Evolutionary conservation across 768 basidiomycete species (phyloP), one percentile per base, ranked within the genome.

Genomic region (Cystofilobasidium ferigula): DNA sequence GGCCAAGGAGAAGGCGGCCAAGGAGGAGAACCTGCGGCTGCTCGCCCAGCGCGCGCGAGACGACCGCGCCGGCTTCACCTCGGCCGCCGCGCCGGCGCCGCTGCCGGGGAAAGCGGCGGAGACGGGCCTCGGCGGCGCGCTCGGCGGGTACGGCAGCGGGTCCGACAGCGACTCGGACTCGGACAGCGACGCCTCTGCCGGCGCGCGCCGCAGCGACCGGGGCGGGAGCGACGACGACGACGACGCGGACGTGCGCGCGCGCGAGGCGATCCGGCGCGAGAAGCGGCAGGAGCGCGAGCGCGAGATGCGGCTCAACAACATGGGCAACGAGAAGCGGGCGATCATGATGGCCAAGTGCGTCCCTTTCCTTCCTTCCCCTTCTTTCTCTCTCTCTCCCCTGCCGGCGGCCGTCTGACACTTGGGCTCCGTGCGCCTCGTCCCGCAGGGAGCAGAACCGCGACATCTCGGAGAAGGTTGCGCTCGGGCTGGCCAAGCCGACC

Each of bases 241-340:
- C 63, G 88, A 90, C 72, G 88, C 90, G 59, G 86, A 89, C 14
- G 85, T 84, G 62, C 82, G 82, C 77, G 82, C 95, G 72, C 85
- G 95, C 57, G 95, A 97, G 74, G 78, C 85, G 71, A 92, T 95
- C 85, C 82, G 95, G 65, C 78, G 82, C 54, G 93, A 98, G 80
- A 91, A 97, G 80, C 82, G 88, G 72, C 82, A 86, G 69, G 92
- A 98, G 74, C 84, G 95, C 34, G 93, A 98, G 78, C 85, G 93
- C 43, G 94, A 99, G 77, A 84, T 99, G 88, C 82, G 95, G 68
- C 94, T 98, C 92, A 91, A 82, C 77, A 95, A 98, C 73, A 99
- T 99, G 95, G 95, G 95, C 30, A 83, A 86, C 34, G 95, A 98
- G 77, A 89, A 92, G 73, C 82, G 95, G 20, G 92, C 95, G 43